A percentile compares a stretch with the other conserved stretches of the same genome.
phyloP scores from a whole-genome alignment of 1,139 yeast genomes.

The Saccharomyces hybrid region DNA sequence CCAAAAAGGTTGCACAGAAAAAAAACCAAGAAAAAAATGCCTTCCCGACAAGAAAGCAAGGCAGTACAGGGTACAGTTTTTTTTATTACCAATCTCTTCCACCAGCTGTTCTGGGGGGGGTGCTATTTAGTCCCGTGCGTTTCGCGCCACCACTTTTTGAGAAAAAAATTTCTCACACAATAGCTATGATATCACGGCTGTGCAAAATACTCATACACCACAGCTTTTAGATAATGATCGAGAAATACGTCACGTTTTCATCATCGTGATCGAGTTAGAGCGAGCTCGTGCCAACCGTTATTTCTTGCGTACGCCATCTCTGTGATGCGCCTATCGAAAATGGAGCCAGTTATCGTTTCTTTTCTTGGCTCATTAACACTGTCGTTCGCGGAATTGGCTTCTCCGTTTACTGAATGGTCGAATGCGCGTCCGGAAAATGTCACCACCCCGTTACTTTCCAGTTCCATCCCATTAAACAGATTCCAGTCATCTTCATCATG shows the following conservation, averaged over 20 bases:
- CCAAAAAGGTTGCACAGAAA: background rate
- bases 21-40: background rate
- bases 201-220: background rate
- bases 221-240: background rate
- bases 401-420: background rate
- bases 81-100: too few relatives aligned
- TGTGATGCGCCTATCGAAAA: constrained; percentile 7
- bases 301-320: constrained; percentile 2
- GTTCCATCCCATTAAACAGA: constrained; percentile 17
- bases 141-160: background rate
- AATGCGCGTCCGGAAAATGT: constrained; percentile 5
- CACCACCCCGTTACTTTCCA: constrained; percentile 18
- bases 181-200: background rate
- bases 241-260: background rate
- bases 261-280: background rate
- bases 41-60: background rate
- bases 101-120: background rate
- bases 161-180: background rate
- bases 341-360: constrained; percentile 7
- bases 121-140: background rate
- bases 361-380: background rate
- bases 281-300: constrained; percentile 7
- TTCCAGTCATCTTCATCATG: constrained; percentile 27
- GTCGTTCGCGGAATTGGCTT: background rate
- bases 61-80: background rate